Percentiles rank a stretch among this genome's conserved stretches.
These are phyloP conservation scores for Plasmodium chabaudi DNA, from an alignment of 169 alveolate genomes.

Conservation along the genomic window DNA sequence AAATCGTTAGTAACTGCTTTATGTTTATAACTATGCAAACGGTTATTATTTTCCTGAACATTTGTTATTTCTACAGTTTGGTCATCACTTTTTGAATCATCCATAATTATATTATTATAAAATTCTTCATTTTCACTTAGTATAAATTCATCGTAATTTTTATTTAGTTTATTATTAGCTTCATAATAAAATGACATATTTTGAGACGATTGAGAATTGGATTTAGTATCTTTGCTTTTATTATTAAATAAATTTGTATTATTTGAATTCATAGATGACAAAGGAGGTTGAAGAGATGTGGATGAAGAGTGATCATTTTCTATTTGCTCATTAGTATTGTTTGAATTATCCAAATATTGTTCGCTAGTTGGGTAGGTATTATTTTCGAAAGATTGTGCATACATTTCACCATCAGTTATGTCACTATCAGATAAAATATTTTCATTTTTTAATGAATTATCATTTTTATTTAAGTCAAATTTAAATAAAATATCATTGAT, in stretches of 20 bases:
- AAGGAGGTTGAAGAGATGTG: no score
- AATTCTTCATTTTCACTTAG: constrained; percentile 74
- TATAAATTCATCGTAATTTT: constrained; percentile 10
- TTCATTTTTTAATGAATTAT: constrained; percentile 1
- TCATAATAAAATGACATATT: no score
- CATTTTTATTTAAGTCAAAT: constrained; percentile 26
- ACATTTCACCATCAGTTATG: constrained; percentile 8
- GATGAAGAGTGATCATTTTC: neutral
- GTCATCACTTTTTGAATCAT: constrained; percentile 12
- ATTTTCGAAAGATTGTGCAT: neutral
- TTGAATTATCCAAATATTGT: no score
- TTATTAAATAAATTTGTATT: no score
- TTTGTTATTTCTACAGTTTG: neutral
- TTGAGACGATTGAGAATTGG: no score
- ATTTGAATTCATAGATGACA: no score
- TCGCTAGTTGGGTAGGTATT: neutral
- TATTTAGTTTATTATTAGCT: neutral
- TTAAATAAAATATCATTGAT: constrained; percentile 50
- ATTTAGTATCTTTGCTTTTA: no score
- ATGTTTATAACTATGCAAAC: neutral
- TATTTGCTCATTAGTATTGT: neutral
- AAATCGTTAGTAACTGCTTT: neutral
- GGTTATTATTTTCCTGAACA: neutral
- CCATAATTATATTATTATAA: constrained; percentile 17
- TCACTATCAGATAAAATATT: constrained; percentile 31